Base-by-base conservation (phyloP, 2,329 filamentous ascomycete species). In the Ceratocystis destructans region DNA sequence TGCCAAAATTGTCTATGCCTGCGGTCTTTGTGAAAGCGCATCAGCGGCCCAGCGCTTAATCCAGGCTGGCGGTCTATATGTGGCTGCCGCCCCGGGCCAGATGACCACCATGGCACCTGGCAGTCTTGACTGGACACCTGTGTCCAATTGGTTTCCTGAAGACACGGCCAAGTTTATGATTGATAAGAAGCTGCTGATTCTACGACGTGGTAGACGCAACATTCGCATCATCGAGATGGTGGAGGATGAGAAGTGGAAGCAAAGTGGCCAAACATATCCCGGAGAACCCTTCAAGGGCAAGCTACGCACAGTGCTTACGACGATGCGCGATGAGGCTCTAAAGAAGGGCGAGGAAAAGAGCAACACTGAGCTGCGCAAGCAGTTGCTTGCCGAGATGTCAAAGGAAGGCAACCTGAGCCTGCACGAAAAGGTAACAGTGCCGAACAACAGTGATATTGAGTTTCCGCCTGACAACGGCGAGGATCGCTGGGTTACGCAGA, bases 141-240 rank as follows among this genome's bases (percentile, higher is more conserved):
- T 89, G 68, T 83, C 84, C 72, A 75, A 80, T 25, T 85, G 83
- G 80, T 81, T 77, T 70, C 77, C 79, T 0, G 74, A 78, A 28
- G 82, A 87, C 64, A 86, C 84, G 0, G 72, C 78, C 67, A 81
- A 83, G 66, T 88, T 80, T 71, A 76, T 87, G 66, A 80, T 89
- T 20, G 82, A 85, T 68, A 82, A 73, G 66, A 78, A 80, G 69
- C 70, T 86, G 61, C 75, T 87, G 69, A 79, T 87, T 70, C 75
- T 87, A 64, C 82, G 85, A 69, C 83, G 80, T 71, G 84, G 84
- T 70, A 86, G 85, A 76, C 80, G 85, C 74, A 84, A 86, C 69
- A 74, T 87, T 59, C 81, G 83, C 59, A 79, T 86, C 69, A 77
- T 87, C 64, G 77, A 86, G 73, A 77, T 87, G 69, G 76, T 87